Percentiles rank a stretch among this genome's conserved stretches.
Evolutionary conservation across 2,329 filamentous ascomycete genomes (phyloP).

Genomic region (Aspergillus sp.): DNA sequence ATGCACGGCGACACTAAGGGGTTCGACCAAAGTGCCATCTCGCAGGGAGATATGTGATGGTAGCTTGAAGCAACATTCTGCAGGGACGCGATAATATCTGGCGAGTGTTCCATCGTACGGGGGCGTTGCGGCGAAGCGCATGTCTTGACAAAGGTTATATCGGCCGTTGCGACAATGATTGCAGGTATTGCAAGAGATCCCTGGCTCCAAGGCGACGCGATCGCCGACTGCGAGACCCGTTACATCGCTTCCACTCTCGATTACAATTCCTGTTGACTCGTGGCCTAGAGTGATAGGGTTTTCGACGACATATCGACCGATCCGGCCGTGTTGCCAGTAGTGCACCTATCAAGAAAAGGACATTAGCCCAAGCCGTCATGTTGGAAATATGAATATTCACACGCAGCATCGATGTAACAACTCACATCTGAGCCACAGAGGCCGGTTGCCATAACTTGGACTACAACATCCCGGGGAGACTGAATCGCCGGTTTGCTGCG

Average conservation of each 20-base stretch:
- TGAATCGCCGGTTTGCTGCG: constrained; percentile 18
- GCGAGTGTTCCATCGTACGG: constrained; percentile 83
- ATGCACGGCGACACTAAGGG: constrained; percentile 79
- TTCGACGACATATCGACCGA: constrained; percentile 37
- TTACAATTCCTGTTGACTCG: constrained; percentile 66
- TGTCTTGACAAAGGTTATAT: constrained; percentile 83
- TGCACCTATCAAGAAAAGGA: constrained; percentile 27
- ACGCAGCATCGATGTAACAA: no score
- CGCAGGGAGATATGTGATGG: constrained; percentile 60
- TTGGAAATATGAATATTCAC: no score
- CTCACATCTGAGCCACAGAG: constrained; percentile 78
- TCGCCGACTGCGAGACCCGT: constrained; percentile 61
- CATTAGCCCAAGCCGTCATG: no score
- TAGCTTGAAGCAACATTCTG: constrained; percentile 87
- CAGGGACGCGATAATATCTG: constrained; percentile 74
- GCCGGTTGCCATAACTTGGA: constrained; percentile 76
- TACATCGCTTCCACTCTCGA: constrained; percentile 56
- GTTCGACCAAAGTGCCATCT: constrained; percentile 85
- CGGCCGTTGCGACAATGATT: constrained; percentile 69
- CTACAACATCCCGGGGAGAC: constrained; percentile 65
- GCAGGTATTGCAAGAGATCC: constrained; percentile 69
- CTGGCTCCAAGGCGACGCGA: constrained; percentile 72
- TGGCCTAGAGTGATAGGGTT: constrained; percentile 56
- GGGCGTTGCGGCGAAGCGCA: constrained; percentile 86
- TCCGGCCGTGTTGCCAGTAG: constrained; percentile 41